Percentiles rank a stretch among this genome's conserved stretches.
Conservation (phyloP, 768 basidiomycete genomes). For the Auricularia cornea region DNA sequence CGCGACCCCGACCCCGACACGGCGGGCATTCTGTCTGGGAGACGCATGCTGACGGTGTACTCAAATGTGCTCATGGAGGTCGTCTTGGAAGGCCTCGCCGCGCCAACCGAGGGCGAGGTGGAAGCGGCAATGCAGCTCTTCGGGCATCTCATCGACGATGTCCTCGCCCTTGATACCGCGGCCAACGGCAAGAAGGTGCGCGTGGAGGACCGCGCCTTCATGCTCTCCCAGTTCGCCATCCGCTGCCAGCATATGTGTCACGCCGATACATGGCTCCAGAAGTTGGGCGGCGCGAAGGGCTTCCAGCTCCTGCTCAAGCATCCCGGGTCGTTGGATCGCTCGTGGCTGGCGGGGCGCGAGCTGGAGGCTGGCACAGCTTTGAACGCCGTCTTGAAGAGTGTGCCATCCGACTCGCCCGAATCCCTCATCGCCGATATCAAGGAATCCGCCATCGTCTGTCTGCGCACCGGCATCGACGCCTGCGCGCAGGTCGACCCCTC, state of each 20-base stretch:
- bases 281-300: conserved; percentile 57
- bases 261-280: conserved; percentile 83
- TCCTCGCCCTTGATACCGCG: conserved; percentile 38
- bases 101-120: conserved; percentile 53
- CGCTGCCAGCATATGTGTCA: conserved; percentile 82
- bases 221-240: conserved; percentile 74
- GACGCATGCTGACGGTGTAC: background rate
- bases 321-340: conserved; percentile 11
- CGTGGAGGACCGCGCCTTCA: conserved; percentile 47
- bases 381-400: conserved; percentile 87
- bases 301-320: background rate
- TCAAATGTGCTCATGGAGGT: conserved; percentile 44
- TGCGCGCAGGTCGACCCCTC: conserved; percentile 22
- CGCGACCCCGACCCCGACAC: conserved; percentile 19
- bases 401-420: conserved; percentile 74
- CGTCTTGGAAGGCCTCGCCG: conserved; percentile 65
- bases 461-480: conserved; percentile 35
- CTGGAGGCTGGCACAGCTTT: conserved; percentile 85
- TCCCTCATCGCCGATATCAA: conserved; percentile 60
- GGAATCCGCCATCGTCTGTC: conserved; percentile 67
- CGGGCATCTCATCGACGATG: conserved; percentile 52
- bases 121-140: conserved; percentile 54
- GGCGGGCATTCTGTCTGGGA: background rate
- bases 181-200: conserved; percentile 36
- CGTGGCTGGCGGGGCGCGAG: conserved; percentile 81